Percentiles rank a stretch among this genome's conserved stretches.
These are phyloP conservation scores for Spiraea crenata DNA, from an alignment of 331 rosid genomes.

Conservation along the genomic window DNA sequence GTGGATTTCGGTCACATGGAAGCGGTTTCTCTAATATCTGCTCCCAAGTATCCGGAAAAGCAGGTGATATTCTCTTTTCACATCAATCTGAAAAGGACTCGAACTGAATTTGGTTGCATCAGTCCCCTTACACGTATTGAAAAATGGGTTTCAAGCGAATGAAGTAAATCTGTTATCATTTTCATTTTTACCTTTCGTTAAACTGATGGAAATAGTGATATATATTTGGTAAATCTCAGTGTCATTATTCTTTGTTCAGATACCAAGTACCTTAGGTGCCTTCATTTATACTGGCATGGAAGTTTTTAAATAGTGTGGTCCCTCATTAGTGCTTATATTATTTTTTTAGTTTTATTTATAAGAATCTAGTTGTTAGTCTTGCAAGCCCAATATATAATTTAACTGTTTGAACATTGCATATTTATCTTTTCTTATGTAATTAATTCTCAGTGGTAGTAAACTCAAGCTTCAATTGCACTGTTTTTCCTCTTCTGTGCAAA, in stretches of 20 bases:
- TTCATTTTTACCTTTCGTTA: background rate
- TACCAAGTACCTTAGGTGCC: background rate
- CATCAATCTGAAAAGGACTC: constrained; percentile 13
- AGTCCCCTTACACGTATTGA: constrained; percentile 7
- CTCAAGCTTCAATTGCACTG: background rate
- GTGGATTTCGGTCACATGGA: constrained; percentile 99
- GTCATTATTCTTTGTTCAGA: background rate
- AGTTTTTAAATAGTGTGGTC: background rate
- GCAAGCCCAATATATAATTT: background rate
- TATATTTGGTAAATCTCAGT: background rate
- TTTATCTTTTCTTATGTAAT: background rate
- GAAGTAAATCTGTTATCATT: background rate
- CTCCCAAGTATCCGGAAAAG: constrained; percentile 99
- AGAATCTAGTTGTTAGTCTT: background rate
- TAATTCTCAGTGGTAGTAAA: background rate
- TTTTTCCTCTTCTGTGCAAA: constrained; percentile 5
- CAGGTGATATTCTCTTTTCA: constrained; percentile 53
- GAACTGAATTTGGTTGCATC: background rate
- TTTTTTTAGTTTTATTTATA: background rate
- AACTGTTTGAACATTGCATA: background rate
- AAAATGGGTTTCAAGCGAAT: background rate
- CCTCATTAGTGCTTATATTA: background rate
- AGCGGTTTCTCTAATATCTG: constrained; percentile 97
- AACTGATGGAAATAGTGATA: background rate
- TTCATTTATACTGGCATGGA: background rate